Base-by-base conservation (phyloP, 768 basidiomycete species). In the Nidularia sp. region DNA sequence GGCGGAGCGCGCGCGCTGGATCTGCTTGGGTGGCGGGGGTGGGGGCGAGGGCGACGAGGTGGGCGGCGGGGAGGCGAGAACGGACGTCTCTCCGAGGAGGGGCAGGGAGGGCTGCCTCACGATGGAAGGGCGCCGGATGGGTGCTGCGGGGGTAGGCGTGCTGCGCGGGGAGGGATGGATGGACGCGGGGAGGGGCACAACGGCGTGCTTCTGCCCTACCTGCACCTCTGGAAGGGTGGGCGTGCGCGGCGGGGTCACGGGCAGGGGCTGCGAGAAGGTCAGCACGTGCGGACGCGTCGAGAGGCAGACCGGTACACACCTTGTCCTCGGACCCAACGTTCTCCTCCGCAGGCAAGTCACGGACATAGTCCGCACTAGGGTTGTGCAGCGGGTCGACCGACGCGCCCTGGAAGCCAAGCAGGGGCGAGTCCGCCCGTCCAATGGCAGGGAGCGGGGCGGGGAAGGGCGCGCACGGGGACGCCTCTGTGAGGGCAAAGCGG, bases 401-500 rank as follows among this genome's bases (percentile, higher is more conserved):
- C 12, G 18, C 1, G 5, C 34, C 34, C 5, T 32, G 39, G 45
- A 61, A 66, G 5, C 63, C 64, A 4, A 66, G 60, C 4, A 66
- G 22, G 0, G 64, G 64, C n/a, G 63, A 66, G 55, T 63, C 63
- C 2, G 58, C 59, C 42, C 61, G 62, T 32, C 13, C 25, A 7
- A 13, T 13, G 34, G 18, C 31, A 10, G 45, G 12, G 45, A 10
- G 10, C 29, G 45, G 22, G 4, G 10, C 45, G 15, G 45, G 22
- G 4, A 9, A 9, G 10, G 45, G 22, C 10, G 36, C 15, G 36
- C 36, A 10, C 9, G 36, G 36, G 25, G 25, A 25, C 15, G 36
- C 15, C 2, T 41, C 10, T n/a, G 34, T 34, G 47, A 48, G 13
- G 47, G 47, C 47, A 25, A 45, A 45, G 5, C 47, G 47, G 12